Conservation (phyloP, 768 basidiomycete species). For the Rhodotorula toruloides region DNA sequence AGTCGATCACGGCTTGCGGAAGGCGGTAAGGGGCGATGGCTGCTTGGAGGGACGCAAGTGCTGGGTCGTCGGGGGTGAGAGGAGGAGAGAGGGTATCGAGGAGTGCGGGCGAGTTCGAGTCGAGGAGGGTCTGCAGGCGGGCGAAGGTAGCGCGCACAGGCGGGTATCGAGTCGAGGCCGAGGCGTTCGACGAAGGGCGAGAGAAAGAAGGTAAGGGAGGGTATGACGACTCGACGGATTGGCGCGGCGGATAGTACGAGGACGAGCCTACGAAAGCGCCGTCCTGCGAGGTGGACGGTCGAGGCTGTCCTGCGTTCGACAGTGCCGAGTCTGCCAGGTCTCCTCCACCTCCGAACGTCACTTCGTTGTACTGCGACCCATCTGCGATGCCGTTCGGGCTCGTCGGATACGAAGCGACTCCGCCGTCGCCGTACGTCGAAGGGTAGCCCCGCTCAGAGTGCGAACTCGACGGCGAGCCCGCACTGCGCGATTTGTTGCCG, state of each 20-base stretch:
- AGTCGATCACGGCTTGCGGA: constrained; percentile 82
- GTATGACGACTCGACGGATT: constrained; percentile 15
- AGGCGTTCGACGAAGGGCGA: background rate
- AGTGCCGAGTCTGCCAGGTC: background rate
- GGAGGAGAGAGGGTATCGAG: constrained; percentile 30
- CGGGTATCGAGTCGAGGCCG: constrained; percentile 10
- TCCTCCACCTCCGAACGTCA: constrained; percentile 9
- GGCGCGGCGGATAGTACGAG: background rate
- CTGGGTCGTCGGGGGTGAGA: constrained; percentile 4
- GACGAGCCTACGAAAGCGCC: constrained; percentile 3
- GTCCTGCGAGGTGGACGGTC: background rate
- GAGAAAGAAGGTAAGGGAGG: constrained; percentile 32
- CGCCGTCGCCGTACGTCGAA: too few species aligned
- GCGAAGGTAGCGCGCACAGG: constrained; percentile 12
- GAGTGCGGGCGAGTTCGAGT: constrained; percentile 16
- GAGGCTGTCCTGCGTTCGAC: too few species aligned
- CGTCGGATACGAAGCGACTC: too few species aligned
- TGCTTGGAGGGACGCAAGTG: constrained; percentile 55
- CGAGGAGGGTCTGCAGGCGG: constrained; percentile 23
- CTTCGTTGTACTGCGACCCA: too few species aligned
- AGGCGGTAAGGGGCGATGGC: constrained; percentile 61
- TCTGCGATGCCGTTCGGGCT: too few species aligned
- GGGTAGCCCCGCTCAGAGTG: too few species aligned
- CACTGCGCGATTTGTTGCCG: too few species aligned
- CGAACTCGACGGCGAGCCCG: too few species aligned